Evolutionary conservation across 495 filamentous ascomycete species (phyloP), one percentile per base, ranked within the genome.

Genomic region (Eremomyces bilateralis): DNA sequence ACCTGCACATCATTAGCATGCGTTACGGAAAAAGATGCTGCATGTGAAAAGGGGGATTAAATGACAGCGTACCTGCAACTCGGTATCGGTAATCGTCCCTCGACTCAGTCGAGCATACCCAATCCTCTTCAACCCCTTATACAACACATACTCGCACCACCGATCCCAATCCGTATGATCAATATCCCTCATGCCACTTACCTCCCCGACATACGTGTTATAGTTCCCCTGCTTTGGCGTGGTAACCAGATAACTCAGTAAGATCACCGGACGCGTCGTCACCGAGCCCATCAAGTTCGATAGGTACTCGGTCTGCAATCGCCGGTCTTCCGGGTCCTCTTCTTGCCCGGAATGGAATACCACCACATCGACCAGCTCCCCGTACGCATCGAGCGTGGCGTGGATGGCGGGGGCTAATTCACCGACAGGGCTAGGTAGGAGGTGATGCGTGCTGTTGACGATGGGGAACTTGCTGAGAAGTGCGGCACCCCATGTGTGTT

Each of bases 301-400:
- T 10, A 99, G 63, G 48, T 92, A 94, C 50, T 83, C 71, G 2
- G 70, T 63, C 60, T 99, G 90, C 31, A 88, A 67, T 16, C 81
- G 69, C 38, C 90, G 73, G 45, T 99, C 90, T 46, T 95, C 85
- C 0, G 73, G 73, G 44, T 99, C 90, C 53, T 99, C 90, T 54
- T 99, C 90, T 50, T 99, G 90, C 15, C 90, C 90, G 10, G 88
- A 95, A 58, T 99, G 90, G 70, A 99, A 99, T 35, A 99, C 88
- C 36, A 94, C 77, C 3, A 95, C 80, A 44, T 99, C 90, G 21
- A 95, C 64, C 44, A 77, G 56, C 50, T 82, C 72, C 18, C 82
- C 90, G 50, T 99, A 94, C 42, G 78, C 71, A 49, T 95, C 81
- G 13, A 99, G 64, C 1, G 85, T 94, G 11, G 90, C 90, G 43